These are phyloP conservation scores for Sugiyamaella grinbergsii DNA, from an alignment of 1,139 yeast species.

Conservation along the genomic window DNA sequence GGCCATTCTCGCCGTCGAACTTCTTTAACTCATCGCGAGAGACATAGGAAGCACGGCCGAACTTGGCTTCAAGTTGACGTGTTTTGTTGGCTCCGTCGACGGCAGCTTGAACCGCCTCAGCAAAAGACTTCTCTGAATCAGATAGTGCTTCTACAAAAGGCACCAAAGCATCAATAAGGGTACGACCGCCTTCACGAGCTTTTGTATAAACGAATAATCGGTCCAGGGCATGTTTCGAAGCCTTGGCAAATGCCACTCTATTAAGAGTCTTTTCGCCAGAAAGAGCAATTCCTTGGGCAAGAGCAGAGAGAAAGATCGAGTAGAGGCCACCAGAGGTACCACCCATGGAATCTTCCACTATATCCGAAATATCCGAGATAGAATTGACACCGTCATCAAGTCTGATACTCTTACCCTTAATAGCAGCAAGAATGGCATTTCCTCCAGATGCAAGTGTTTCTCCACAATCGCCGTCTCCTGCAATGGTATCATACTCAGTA, in stretches of 20 bases:
- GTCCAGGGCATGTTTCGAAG: slow-evolving; percentile 56
- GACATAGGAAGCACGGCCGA: slow-evolving; percentile 93
- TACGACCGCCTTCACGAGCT: slow-evolving; percentile 89
- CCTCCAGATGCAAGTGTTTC: slow-evolving; percentile 86
- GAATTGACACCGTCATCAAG: slow-evolving; percentile 56
- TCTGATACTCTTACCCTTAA: slow-evolving; percentile 47
- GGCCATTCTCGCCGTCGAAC: slow-evolving; percentile 47
- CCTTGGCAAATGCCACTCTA: slow-evolving; percentile 48
- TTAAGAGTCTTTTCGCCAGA: slow-evolving; percentile 40
- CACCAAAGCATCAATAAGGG: slow-evolving; percentile 81
- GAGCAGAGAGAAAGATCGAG: slow-evolving; percentile 75
- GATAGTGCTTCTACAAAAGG: slow-evolving; percentile 75
- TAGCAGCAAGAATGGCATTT: slow-evolving; percentile 60
- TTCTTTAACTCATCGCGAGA: slow-evolving; percentile 55
- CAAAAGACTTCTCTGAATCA: slow-evolving; percentile 50
- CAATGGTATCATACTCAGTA: slow-evolving; percentile 81
- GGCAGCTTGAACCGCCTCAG: slow-evolving; percentile 68
- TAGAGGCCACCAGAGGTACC: slow-evolving; percentile 96
- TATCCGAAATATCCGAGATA: slow-evolving; percentile 63
- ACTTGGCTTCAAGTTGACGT: slow-evolving; percentile 72
- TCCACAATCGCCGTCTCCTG: slow-evolving; percentile 98
- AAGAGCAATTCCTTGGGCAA: slow-evolving; percentile 53
- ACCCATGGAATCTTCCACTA: slow-evolving; percentile 90
- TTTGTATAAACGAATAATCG: slow-evolving; percentile 77
- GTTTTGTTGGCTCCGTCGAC: slow-evolving; percentile 75